phyloP scores from a whole-genome alignment of 1,284 basidiomycete species.

The Ustilago cynodontis region DNA sequence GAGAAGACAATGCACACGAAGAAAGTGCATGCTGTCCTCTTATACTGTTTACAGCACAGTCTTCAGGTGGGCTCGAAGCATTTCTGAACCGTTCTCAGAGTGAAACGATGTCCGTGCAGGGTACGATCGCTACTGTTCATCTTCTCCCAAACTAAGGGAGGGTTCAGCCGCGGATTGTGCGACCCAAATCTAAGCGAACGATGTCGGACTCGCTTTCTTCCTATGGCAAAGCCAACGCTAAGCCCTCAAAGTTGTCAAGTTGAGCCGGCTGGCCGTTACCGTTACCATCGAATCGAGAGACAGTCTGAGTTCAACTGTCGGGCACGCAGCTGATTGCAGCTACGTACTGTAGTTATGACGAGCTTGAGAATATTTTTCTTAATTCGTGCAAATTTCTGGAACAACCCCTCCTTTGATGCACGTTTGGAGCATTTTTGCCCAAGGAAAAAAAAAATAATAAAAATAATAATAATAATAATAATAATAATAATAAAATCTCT shows the following conservation, averaged over 20 bases:
- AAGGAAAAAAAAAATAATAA: background rate
- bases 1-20: background rate
- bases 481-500: too few relatives aligned
- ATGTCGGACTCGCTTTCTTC: background rate
- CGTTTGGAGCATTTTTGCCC: background rate
- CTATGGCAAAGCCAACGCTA: too few relatives aligned
- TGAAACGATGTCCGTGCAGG: background rate
- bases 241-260: background rate
- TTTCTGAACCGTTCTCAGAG: too few relatives aligned
- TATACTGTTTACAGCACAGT: slow-evolving; percentile 3
- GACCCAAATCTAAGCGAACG: slow-evolving; percentile 1
- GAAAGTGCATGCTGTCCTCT: background rate
- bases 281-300: background rate
- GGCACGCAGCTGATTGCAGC: slow-evolving; percentile 25
- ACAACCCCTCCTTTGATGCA: too few relatives aligned
- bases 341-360: too few relatives aligned
- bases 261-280: background rate
- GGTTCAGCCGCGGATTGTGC: slow-evolving; percentile 43
- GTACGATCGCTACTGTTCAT: slow-evolving; percentile 8
- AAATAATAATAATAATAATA: too few relatives aligned
- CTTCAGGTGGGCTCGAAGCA: background rate
- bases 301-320: background rate
- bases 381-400: background rate
- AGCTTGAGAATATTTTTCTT: slow-evolving; percentile 8
- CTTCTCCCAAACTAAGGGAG: slow-evolving; percentile 1